Evolutionary conservation across 192 early-diverging fungal species (phyloP).

Genomic region (Podila verticillata): DNA sequence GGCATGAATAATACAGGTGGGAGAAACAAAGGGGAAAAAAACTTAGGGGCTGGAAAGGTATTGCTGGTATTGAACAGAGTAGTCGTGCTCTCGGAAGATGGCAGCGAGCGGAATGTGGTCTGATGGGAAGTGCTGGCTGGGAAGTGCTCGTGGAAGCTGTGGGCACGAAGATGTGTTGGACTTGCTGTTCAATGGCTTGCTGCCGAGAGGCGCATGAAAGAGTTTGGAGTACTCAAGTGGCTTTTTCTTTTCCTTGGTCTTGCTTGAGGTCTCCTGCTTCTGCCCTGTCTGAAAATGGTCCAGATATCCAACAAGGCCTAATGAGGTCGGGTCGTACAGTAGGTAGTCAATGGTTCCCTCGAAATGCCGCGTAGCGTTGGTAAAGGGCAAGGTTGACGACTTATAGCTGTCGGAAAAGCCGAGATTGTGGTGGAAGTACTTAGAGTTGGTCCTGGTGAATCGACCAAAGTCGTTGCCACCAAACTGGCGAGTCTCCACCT

Average conservation of each 20-base stretch:
- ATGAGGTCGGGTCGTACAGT: conserved; percentile 27
- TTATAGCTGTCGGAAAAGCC: conserved; percentile 42
- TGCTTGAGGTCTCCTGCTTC: neutral
- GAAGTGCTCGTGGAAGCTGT: conserved; percentile 26
- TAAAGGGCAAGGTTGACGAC: conserved; percentile 33
- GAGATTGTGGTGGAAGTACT: conserved; percentile 34
- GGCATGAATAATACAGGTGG: neutral
- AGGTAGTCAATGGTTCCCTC: conserved; percentile 49
- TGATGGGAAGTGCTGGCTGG: conserved; percentile 41
- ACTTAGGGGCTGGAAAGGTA: neutral
- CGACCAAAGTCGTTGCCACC: conserved; percentile 47
- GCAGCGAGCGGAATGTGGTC: conserved; percentile 46
- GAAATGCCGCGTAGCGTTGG: conserved; percentile 37
- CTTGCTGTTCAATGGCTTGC: neutral
- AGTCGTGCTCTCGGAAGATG: conserved; percentile 38
- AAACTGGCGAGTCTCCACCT: conserved; percentile 38
- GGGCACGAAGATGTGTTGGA: conserved; percentile 2
- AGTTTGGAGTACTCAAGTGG: conserved; percentile 35
- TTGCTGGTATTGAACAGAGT: neutral
- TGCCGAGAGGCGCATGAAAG: neutral
- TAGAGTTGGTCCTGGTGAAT: conserved; percentile 36
- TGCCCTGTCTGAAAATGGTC: conserved; percentile 22
- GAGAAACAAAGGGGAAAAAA: neutral
- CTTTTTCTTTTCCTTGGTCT: neutral
- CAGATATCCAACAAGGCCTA: conserved; percentile 38